phyloP scores from a whole-genome alignment of 441 rosid genomes.

The Arabidopsis lyrata region DNA sequence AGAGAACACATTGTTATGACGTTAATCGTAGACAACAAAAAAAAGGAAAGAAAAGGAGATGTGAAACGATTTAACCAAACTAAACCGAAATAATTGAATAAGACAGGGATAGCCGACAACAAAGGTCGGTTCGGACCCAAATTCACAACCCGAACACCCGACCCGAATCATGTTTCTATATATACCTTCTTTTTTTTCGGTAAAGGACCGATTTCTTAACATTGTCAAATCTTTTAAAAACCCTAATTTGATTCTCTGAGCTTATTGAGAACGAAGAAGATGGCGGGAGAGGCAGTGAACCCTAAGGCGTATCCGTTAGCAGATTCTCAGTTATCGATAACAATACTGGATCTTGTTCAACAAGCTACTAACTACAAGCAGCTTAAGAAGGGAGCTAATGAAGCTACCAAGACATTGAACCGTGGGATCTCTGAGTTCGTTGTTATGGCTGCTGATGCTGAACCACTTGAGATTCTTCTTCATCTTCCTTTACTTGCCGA shows the following conservation, averaged over 20 bases:
- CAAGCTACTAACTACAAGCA: conserved; percentile 95
- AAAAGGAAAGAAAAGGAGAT: too few relatives aligned
- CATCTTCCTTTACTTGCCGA: conserved; percentile 92
- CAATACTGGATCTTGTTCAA: conserved; percentile 80
- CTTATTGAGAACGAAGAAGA: conserved; percentile 14
- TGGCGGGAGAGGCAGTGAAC: conserved; percentile 71
- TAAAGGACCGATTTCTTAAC: background rate
- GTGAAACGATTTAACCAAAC: background rate
- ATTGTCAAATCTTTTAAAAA: background rate
- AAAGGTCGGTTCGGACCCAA: background rate
- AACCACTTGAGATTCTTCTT: conserved; percentile 87
- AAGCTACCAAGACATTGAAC: conserved; percentile 90
- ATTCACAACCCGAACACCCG: background rate
- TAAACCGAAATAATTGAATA: background rate
- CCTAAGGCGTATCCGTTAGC: conserved; percentile 95
- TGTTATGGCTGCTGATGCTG: conserved; percentile 94
- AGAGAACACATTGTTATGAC: background rate
- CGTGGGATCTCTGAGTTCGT: conserved; percentile 93
- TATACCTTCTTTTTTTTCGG: too few relatives aligned
- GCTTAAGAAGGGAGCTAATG: conserved; percentile 93
- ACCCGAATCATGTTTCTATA: background rate
- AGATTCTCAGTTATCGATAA: conserved; percentile 69
- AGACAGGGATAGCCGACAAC: background rate
- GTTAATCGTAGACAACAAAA: background rate
- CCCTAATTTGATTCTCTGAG: conserved; percentile 6